These are phyloP conservation scores for Lachancea nothofagi DNA, from an alignment of 805 yeast genomes.

Conservation along the genomic window DNA sequence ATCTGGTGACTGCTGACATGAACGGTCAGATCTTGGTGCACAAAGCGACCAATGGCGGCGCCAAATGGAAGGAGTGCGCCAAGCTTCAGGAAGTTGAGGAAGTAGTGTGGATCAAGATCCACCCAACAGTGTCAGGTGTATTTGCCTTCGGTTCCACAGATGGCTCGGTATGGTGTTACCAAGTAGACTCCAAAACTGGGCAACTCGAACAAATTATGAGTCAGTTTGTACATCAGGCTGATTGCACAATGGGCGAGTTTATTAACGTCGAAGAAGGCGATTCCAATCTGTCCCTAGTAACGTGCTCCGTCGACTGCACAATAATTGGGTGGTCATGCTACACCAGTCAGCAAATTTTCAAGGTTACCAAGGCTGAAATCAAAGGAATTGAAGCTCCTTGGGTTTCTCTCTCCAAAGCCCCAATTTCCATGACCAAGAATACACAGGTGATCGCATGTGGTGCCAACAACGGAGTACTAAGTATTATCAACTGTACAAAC, in stretches of 20 bases:
- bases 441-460: slow-evolving; percentile 67
- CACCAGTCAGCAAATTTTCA: slow-evolving; percentile 64
- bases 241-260: slow-evolving; percentile 77
- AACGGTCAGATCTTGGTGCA: slow-evolving; percentile 75
- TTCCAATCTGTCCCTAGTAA: slow-evolving; percentile 60
- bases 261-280: slow-evolving; percentile 49
- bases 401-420: slow-evolving; percentile 57
- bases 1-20: slow-evolving; percentile 89
- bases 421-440: slow-evolving; percentile 37
- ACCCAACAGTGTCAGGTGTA: slow-evolving; percentile 63
- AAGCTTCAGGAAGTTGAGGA: slow-evolving; percentile 86
- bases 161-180: slow-evolving; percentile 93
- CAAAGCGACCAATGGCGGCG: slow-evolving; percentile 68
- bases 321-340: slow-evolving; percentile 87
- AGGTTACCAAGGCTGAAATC: slow-evolving; percentile 58
- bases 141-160: slow-evolving; percentile 91
- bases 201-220: slow-evolving; percentile 65
- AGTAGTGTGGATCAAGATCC: slow-evolving; percentile 74
- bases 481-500: slow-evolving; percentile 66
- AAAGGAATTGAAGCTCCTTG: slow-evolving; percentile 81
- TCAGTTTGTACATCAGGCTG: slow-evolving; percentile 74
- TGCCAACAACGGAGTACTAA: slow-evolving; percentile 79
- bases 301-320: slow-evolving; percentile 80
- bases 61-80: slow-evolving; percentile 68
- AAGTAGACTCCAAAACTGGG: slow-evolving; percentile 47